A percentile compares a stretch with the other conserved stretches of the same genome.
phyloP scores from a whole-genome alignment of 139 green algal species.

The Chlamydomonas eustigma region DNA sequence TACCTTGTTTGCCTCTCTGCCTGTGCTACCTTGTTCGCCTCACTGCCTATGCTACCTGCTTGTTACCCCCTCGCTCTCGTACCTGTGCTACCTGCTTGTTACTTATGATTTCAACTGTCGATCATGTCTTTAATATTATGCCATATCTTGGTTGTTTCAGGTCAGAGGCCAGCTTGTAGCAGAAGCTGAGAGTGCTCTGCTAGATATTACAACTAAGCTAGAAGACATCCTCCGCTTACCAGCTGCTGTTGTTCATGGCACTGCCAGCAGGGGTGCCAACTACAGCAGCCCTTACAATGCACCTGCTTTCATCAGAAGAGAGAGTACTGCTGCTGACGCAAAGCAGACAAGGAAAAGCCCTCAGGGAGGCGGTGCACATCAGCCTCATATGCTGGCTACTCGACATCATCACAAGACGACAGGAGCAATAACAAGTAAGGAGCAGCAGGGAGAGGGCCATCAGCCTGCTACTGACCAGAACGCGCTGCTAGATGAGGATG shows the following conservation, averaged over 20 bases:
- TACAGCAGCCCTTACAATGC: no score
- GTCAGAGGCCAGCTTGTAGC: conserved; percentile 1
- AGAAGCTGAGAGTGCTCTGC: conserved; percentile 19
- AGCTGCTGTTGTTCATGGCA: background rate
- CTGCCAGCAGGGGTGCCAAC: no score
- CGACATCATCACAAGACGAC: no score
- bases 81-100: background rate
- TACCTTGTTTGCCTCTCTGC: background rate
- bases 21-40: background rate
- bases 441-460: background rate
- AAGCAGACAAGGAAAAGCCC: no score
- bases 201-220: background rate
- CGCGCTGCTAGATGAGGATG: background rate
- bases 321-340: no score
- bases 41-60: background rate
- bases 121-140: background rate
- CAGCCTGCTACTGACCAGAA: background rate
- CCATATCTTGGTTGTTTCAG: background rate
- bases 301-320: no score
- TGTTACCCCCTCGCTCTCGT: background rate
- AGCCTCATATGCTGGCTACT: no score
- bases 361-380: no score
- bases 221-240: background rate
- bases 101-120: no score
- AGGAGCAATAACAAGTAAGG: background rate